Percentiles rank a stretch among this genome's conserved stretches.
These are phyloP conservation scores for Infundibulicybe gibba DNA, from an alignment of 768 basidiomycete genomes.

Conservation along the genomic window DNA sequence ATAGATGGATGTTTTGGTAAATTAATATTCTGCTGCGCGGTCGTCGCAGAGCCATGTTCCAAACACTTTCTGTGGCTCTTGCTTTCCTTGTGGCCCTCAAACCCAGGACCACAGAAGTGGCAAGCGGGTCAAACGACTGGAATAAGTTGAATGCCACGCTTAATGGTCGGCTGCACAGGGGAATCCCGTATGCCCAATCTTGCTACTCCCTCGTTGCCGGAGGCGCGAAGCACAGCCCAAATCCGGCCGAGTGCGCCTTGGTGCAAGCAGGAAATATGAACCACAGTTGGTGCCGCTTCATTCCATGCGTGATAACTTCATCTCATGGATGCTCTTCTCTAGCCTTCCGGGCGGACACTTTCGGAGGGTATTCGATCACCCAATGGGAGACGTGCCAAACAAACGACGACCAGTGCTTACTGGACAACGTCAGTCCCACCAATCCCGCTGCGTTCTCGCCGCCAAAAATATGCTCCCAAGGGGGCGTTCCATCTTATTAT, in stretches of 20 bases:
- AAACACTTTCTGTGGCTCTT: too few species aligned
- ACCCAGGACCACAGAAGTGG: too few species aligned
- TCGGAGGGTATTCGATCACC: neutral
- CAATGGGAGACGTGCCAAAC: neutral
- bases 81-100: too few species aligned
- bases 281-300: neutral
- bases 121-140: conserved; percentile 9
- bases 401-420: neutral
- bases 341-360: neutral
- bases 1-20: too few species aligned
- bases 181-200: conserved; percentile 17
- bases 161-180: conserved; percentile 11
- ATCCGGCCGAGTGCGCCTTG: neutral
- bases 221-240: neutral
- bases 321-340: neutral
- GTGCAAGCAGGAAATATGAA: neutral
- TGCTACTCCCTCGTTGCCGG: conserved; percentile 6
- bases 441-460: neutral
- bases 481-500: neutral
- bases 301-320: neutral
- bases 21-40: too few species aligned
- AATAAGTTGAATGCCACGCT: conserved; percentile 8
- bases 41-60: too few species aligned
- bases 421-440: neutral
- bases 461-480: neutral